Base-by-base conservation (phyloP, 768 basidiomycete genomes). In the Boletellus ananas region DNA sequence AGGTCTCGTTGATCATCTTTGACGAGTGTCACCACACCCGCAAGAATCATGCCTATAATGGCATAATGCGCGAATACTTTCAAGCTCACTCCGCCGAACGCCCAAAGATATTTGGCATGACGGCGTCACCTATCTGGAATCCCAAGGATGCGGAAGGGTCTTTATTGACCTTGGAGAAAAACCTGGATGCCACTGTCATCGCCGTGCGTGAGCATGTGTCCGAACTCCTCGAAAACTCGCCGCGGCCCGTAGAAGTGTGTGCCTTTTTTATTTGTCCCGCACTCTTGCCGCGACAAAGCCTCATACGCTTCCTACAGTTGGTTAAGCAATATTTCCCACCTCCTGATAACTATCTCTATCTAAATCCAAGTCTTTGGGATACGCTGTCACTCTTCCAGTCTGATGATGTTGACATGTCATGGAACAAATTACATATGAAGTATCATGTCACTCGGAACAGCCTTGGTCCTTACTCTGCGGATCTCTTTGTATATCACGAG, bases 21-120 rank as follows among this genome's bases (percentile, higher is more conserved):
- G 79, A 81, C 38, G 80, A 81, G 52, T 80, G 76, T 43, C 81
- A 83, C 50, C 80, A 83, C 50, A 72, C 75, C 0, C 68, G 72
- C 46, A 80, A 79, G 59, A 79, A 78, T 47, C 77, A 82, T 47
- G 76, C 81, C 1, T 80, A 80, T 50, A 79, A 79, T 45, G 74
- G 74, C 17, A 78, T 84, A 49, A 79, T 84, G 78, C 70, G 72
- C 17, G 74, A 81, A 41, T 80, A 83, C 61, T 81, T 76, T 53
- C 73, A 73, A 46, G 72, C 64, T 38, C 74, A 69, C 35, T 59
- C 36, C 23, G 43, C 59, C 1, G 59, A 70, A 17, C 74, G 85
- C n/a, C 88, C 90, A 10, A 91, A 88, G 63, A 75, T 95, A n/a
- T 90, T 94, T 52, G 93, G 93, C 3, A 87, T 95, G 84, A 94